Conservation (phyloP, 192 early-diverging fungal species). For the Spinellus fusiger region DNA sequence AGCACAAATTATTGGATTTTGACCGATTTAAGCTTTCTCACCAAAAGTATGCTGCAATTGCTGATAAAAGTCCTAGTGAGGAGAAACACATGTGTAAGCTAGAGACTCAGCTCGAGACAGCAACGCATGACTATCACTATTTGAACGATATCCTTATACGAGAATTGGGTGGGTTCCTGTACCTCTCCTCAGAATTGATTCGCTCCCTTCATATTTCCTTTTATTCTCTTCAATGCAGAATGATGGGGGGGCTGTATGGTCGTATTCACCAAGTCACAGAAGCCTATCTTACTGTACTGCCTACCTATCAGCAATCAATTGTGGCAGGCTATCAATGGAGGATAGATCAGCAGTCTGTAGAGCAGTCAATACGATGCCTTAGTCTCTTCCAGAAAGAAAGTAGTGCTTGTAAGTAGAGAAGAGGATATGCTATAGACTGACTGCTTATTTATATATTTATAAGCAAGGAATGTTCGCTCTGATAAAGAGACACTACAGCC, state of each 20-base stretch:
- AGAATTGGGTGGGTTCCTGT: constrained; percentile 71
- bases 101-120: constrained; percentile 66
- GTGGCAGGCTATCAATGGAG: constrained; percentile 28
- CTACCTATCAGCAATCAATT: constrained; percentile 35
- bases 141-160: constrained; percentile 73
- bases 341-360: background rate
- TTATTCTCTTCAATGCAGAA: constrained; percentile 73
- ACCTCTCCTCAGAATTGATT: constrained; percentile 62
- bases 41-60: constrained; percentile 69
- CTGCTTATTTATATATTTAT: background rate
- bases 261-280: constrained; percentile 43
- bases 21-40: constrained; percentile 71
- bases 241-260: constrained; percentile 57
- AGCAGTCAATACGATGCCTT: background rate
- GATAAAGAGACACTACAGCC: background rate
- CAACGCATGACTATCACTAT: constrained; percentile 75
- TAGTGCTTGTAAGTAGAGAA: background rate
- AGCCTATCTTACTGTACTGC: constrained; percentile 37
- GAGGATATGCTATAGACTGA: background rate
- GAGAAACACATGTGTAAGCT: constrained; percentile 58
- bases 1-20: constrained; percentile 89
- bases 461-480: background rate
- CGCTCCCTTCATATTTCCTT: constrained; percentile 81
- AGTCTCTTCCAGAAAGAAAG: constrained; percentile 20
- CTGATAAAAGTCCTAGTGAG: constrained; percentile 50